Evolutionary conservation across 257 asterid genomes (phyloP).

Genomic region (Lycium ferocissimum): DNA sequence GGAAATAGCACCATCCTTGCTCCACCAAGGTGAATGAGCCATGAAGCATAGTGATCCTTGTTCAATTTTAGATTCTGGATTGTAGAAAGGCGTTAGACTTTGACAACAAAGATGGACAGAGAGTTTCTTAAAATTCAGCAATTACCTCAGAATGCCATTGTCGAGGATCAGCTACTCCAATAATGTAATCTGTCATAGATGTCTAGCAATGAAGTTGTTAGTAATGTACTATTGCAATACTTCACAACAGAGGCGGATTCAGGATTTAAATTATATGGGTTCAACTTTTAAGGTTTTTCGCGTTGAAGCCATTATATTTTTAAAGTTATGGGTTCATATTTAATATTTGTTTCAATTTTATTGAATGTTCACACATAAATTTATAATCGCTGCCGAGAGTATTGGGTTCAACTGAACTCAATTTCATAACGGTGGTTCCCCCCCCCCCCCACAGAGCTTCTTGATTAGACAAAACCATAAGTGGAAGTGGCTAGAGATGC

Average conservation of each 20-base stretch:
- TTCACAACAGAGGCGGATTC: too few species aligned
- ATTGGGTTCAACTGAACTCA: too few species aligned
- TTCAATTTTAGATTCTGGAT: slow-evolving; percentile 75
- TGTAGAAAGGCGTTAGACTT: slow-evolving; percentile 34
- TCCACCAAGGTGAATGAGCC: slow-evolving; percentile 84
- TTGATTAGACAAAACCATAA: neutral
- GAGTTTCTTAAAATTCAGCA: slow-evolving; percentile 35
- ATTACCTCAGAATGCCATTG: slow-evolving; percentile 88
- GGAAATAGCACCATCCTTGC: slow-evolving; percentile 66
- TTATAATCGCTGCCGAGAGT: too few species aligned
- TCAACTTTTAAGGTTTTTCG: too few species aligned
- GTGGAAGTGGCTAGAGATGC: neutral
- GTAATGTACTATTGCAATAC: neutral
- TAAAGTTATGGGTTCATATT: too few species aligned
- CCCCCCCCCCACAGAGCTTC: neutral
- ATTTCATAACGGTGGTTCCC: too few species aligned
- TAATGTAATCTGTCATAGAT: slow-evolving; percentile 84
- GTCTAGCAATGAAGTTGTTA: slow-evolving; percentile 42
- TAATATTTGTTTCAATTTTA: too few species aligned
- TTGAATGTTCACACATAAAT: too few species aligned
- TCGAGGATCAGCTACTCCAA: slow-evolving; percentile 85
- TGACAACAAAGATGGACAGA: slow-evolving; percentile 20
- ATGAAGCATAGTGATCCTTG: slow-evolving; percentile 78
- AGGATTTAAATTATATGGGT: too few species aligned
- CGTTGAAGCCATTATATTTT: too few species aligned